A percentile compares a stretch with the other conserved stretches of the same genome.
These are phyloP conservation scores for Silene latifolia DNA, from an alignment of 148 eudicot species.

Conservation along the genomic window DNA sequence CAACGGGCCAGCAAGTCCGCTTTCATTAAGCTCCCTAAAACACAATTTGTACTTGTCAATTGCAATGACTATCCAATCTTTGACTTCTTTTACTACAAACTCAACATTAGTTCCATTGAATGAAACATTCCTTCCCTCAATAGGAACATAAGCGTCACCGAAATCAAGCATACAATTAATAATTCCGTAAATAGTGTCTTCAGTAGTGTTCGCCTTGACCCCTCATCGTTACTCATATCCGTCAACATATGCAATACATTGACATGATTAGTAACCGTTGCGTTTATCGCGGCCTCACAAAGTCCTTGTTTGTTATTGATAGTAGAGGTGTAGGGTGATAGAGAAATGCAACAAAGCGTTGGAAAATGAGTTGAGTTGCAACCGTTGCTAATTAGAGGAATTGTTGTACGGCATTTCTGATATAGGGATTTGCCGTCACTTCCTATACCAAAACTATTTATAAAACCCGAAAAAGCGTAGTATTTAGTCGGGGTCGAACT, in stretches of 20 bases:
- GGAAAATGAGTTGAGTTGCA: constrained; percentile 2
- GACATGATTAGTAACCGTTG: neutral
- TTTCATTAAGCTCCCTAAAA: constrained; percentile 8
- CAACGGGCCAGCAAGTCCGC: constrained; percentile 2
- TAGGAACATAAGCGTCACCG: neutral
- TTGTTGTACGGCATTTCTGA: too few species aligned
- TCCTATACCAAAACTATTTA: too few species aligned
- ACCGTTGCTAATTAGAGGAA: too few species aligned
- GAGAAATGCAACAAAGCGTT: constrained; percentile 5
- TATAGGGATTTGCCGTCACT: too few species aligned
- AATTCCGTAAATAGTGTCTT: neutral
- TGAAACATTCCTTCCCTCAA: neutral
- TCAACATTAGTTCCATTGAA: neutral
- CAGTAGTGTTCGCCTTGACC: neutral
- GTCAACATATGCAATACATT: neutral
- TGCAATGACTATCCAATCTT: constrained; percentile 1
- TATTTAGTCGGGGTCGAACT: too few species aligned
- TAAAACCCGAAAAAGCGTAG: too few species aligned
- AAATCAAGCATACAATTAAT: constrained; percentile 10
- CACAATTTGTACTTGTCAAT: constrained; percentile 8
- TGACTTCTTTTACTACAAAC: neutral
- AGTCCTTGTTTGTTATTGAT: neutral
- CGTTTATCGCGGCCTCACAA: constrained; percentile 5
- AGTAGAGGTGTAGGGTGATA: neutral
- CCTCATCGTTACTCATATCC: constrained; percentile 4